Percentiles rank a stretch among this genome's conserved stretches.
These are phyloP conservation scores for Globisporangium orthogonon DNA, from an alignment of 352 stramenopile genomes.

Conservation along the genomic window DNA sequence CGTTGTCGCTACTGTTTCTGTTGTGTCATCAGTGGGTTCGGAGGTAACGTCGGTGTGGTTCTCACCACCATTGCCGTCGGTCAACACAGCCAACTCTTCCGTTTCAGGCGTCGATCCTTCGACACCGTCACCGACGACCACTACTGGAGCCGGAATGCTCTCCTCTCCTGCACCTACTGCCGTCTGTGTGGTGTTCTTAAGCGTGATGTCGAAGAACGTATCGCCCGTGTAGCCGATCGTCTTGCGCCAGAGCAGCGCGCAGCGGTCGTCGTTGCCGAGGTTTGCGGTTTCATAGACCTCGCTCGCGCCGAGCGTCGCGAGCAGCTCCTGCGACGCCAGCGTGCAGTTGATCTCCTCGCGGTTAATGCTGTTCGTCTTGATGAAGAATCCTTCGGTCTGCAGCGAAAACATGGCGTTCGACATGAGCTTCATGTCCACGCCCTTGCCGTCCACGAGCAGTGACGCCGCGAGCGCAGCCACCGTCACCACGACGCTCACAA, in stretches of 20 bases:
- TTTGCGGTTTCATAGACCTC: slow-evolving; percentile 37
- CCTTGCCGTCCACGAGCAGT: slow-evolving; percentile 32
- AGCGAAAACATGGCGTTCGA: slow-evolving; percentile 61
- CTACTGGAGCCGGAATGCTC: neutral
- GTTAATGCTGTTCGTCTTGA: slow-evolving; percentile 23
- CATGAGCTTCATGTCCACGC: slow-evolving; percentile 70
- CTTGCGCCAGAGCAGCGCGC: slow-evolving; percentile 57
- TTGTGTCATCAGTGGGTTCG: neutral
- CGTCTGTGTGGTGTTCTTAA: slow-evolving; percentile 25
- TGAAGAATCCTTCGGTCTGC: slow-evolving; percentile 50
- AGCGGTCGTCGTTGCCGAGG: slow-evolving; percentile 57
- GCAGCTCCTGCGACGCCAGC: slow-evolving; percentile 33
- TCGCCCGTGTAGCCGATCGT: slow-evolving; percentile 50
- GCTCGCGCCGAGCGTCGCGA: slow-evolving; percentile 31
- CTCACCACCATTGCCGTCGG: no score
- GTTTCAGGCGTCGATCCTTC: neutral
- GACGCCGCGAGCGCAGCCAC: slow-evolving; percentile 34
- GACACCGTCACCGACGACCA: neutral
- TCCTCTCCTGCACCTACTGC: slow-evolving; percentile 2
- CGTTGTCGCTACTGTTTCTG: neutral
- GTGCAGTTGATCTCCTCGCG: slow-evolving; percentile 64
- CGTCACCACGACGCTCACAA: slow-evolving; percentile 19
- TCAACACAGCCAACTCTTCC: no score
- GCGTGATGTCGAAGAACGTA: slow-evolving; percentile 35
- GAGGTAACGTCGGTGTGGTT: neutral